A percentile compares a stretch with the other conserved stretches of the same genome.
phyloP scores from a whole-genome alignment of 768 basidiomycete genomes.

The Calocybe gangraenosa region DNA sequence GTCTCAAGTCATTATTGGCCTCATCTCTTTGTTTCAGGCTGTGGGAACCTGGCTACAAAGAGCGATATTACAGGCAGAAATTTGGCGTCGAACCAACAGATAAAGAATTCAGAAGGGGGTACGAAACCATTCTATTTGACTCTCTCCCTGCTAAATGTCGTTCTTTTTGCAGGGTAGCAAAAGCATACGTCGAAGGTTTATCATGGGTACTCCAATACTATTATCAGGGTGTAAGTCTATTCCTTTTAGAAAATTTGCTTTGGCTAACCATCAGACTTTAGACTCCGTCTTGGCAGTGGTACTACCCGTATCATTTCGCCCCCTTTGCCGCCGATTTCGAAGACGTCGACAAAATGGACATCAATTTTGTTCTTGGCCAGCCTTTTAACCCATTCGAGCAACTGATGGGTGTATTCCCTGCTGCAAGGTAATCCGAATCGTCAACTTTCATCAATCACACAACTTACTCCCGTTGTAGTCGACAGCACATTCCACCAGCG shows the following conservation, averaged over 20 bases:
- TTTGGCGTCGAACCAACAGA: constrained; percentile 78
- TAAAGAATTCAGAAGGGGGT: constrained; percentile 69
- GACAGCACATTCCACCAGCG: constrained; percentile 78
- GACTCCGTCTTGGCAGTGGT: constrained; percentile 99
- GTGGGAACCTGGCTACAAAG: constrained; percentile 95
- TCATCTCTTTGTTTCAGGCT: constrained; percentile 46
- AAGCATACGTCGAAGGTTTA: constrained; percentile 88
- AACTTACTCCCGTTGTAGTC: constrained; percentile 39
- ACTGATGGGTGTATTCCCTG: constrained; percentile 96
- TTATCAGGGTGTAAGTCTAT: constrained; percentile 83
- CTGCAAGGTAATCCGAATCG: constrained; percentile 60
- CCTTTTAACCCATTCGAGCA: constrained; percentile 99
- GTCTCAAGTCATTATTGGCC: background rate
- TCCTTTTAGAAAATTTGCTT: background rate
- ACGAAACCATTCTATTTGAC: constrained; percentile 21
- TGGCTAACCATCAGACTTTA: constrained; percentile 20
- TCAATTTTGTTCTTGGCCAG: constrained; percentile 73
- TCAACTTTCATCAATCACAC: constrained; percentile 4
- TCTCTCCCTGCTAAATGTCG: background rate
- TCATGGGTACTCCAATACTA: constrained; percentile 97
- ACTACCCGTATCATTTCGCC: constrained; percentile 97
- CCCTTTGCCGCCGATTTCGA: constrained; percentile 96
- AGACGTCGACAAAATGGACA: constrained; percentile 71
- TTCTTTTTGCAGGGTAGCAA: constrained; percentile 55
- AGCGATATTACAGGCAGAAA: constrained; percentile 92